Base-by-base conservation (phyloP, 2,329 filamentous ascomycete species). In the Trichoderma polysporum region DNA sequence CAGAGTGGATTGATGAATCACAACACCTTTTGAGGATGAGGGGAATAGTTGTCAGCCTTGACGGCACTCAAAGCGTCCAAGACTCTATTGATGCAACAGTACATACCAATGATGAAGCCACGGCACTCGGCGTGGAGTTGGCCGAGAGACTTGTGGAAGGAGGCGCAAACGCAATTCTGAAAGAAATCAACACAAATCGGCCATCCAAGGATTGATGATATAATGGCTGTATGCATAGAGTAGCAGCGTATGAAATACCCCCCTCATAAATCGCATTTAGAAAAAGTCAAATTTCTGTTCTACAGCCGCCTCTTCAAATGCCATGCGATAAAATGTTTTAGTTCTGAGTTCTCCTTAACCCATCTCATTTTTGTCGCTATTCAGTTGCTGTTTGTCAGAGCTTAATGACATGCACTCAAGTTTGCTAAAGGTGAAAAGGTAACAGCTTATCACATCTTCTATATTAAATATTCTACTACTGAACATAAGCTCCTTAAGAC, bases 11-110 rank as follows among this genome's bases (percentile, higher is more conserved):
- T n/a, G 41, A 33, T 59, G 52, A 49, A 13, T 15, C 31, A 12
- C 12, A 22, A 19, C n/a, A 8, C 8, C 22, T 66, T 39, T 2
- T 66, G 54, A 59, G 56, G 22, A 66, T 66, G 41, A 66, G 63
- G 8, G 63, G 53, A 2, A 66, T 66, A 35, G 63, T 66, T 33
- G 63, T 66, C 31, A 66, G 63, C 15, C 63, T 66, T 10, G 63
- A 66, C 15, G 53, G 63, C 15, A 29, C 63, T 19, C 31, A 60
- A 31, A 39, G 54, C 3, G 63, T 52, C 2, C 37, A 66, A 29
- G 63, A 66, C 7, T 60, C 63, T 29, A 19, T 66, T 2, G 63
- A 66, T 60, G 63, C 54, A 25, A 22, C 22, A 10, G 54, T 66
- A 1, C 15, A 49, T 9, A 52, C 54, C 17, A 57, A 66, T 6